These are phyloP conservation scores for Leucosporidium yakuticum DNA, from an alignment of 768 basidiomycete genomes.

Conservation along the genomic window DNA sequence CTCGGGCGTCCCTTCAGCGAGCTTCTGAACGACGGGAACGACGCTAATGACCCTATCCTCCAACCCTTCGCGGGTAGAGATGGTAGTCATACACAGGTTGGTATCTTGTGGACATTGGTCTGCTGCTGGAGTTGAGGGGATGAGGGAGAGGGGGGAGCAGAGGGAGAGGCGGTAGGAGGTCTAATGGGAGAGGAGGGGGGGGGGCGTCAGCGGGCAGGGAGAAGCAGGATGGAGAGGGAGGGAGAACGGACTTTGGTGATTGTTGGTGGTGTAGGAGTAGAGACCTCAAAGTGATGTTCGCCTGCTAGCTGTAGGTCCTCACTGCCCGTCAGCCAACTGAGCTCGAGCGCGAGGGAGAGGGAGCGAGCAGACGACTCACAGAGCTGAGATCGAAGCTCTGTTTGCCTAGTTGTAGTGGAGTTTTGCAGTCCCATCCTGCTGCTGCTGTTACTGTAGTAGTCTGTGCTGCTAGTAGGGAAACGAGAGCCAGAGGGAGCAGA, in stretches of 20 bases:
- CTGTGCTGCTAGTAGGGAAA: too few relatives aligned
- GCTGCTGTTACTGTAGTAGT: too few relatives aligned
- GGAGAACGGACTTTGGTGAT: conserved; percentile 13
- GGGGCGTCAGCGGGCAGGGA: not conserved
- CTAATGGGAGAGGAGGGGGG: not conserved
- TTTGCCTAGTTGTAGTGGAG: too few relatives aligned
- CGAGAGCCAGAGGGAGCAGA: too few relatives aligned
- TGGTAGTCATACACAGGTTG: conserved; percentile 65
- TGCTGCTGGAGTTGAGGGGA: conserved; percentile 7
- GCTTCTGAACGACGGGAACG: conserved; percentile 59
- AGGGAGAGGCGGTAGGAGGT: conserved; percentile 30
- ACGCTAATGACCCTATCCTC: conserved; percentile 63
- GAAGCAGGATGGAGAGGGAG: not conserved
- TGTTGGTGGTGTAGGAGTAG: conserved; percentile 18
- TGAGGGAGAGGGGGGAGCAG: conserved; percentile 29
- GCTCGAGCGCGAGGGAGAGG: too few relatives aligned
- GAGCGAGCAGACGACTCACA: too few relatives aligned
- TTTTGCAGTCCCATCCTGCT: too few relatives aligned
- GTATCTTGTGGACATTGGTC: conserved; percentile 45
- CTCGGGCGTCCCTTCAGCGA: conserved; percentile 40
- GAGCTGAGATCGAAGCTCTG: too few relatives aligned
- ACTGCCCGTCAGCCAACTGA: too few relatives aligned
- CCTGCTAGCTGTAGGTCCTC: conserved; percentile 6
- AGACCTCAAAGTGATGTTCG: conserved; percentile 1
- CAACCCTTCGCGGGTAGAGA: conserved; percentile 55